Conservation (phyloP, 2,329 filamentous ascomycete species). For the Sporothrix brunneoviolacea region DNA sequence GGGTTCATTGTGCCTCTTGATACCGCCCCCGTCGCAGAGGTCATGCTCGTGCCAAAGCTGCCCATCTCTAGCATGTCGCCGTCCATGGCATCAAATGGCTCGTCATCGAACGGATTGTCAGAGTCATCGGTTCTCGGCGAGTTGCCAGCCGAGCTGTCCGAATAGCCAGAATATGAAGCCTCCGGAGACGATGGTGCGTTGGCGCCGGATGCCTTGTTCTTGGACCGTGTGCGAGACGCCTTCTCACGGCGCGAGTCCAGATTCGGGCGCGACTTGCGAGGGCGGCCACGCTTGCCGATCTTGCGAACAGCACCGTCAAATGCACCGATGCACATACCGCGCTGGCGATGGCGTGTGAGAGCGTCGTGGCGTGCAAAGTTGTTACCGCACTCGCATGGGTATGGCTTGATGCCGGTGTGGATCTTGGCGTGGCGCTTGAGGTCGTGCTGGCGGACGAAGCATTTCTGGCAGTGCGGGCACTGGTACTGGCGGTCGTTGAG, state of each 20-base stretch:
- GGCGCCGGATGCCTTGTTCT: slow-evolving; percentile 42
- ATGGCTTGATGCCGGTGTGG: slow-evolving; percentile 91
- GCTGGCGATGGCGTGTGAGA: slow-evolving; percentile 85
- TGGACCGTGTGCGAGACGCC: slow-evolving; percentile 47
- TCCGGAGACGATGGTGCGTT: slow-evolving; percentile 38
- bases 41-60: slow-evolving; percentile 10
- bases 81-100: slow-evolving; percentile 34
- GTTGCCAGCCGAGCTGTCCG: slow-evolving; percentile 48
- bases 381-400: slow-evolving; percentile 89
- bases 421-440: slow-evolving; percentile 97
- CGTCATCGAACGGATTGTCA: slow-evolving; percentile 32
- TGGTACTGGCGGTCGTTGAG: slow-evolving; percentile 92
- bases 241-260: slow-evolving; percentile 51
- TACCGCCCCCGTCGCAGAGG: slow-evolving; percentile 1
- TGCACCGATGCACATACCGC: slow-evolving; percentile 92
- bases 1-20: slow-evolving; percentile 29
- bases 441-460: slow-evolving; percentile 95
- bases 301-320: slow-evolving; percentile 70
- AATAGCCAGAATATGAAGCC: slow-evolving; percentile 45
- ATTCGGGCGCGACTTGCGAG: slow-evolving; percentile 55
- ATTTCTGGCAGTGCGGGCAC: slow-evolving; percentile 88
- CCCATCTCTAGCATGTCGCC: slow-evolving; percentile 29
- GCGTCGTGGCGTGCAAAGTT: slow-evolving; percentile 94
- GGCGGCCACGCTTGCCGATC: slow-evolving; percentile 56
- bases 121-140: slow-evolving; percentile 45